Percentiles rank a stretch among this genome's conserved stretches.
Conservation (phyloP, 805 yeast genomes). For the Zygoascus ofunaensis region DNA sequence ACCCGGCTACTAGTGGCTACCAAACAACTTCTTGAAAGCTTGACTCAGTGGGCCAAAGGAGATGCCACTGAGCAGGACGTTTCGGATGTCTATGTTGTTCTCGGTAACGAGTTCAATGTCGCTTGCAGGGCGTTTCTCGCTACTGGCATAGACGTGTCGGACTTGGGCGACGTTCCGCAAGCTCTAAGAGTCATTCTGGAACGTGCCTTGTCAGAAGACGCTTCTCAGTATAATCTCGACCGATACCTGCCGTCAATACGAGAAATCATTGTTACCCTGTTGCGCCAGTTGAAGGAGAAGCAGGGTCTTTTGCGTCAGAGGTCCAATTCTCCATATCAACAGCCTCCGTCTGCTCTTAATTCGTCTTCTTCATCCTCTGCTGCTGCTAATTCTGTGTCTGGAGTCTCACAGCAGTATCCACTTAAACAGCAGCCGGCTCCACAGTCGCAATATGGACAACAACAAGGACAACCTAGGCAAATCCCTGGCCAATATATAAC, state of each 20-base stretch:
- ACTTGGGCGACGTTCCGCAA: constrained; percentile 85
- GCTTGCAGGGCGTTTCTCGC: constrained; percentile 70
- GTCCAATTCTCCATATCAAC: neutral
- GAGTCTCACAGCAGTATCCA: neutral
- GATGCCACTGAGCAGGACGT: constrained; percentile 76
- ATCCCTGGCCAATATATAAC: neutral
- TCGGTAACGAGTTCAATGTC: constrained; percentile 88
- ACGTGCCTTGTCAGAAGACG: constrained; percentile 73
- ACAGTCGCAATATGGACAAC: constrained; percentile 9
- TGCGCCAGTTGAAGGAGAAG: constrained; percentile 72
- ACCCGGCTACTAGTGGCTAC: constrained; percentile 78
- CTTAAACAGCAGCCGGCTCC: neutral
- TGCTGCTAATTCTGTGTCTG: constrained; percentile 1
- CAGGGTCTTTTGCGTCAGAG: constrained; percentile 39
- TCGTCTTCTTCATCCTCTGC: constrained; percentile 2
- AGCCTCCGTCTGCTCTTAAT: neutral
- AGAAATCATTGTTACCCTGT: constrained; percentile 69
- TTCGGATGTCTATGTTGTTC: constrained; percentile 79
- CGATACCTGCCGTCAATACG: constrained; percentile 74
- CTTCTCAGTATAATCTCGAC: constrained; percentile 76
- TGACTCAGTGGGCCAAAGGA: constrained; percentile 83
- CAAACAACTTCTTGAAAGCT: constrained; percentile 72
- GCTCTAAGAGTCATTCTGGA: constrained; percentile 72
- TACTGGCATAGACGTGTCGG: constrained; percentile 69
- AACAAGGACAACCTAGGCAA: neutral